Percentiles rank a stretch among this genome's conserved stretches.
phyloP scores from a whole-genome alignment of 148 eudicot genomes.

The Beta vulgaris region DNA sequence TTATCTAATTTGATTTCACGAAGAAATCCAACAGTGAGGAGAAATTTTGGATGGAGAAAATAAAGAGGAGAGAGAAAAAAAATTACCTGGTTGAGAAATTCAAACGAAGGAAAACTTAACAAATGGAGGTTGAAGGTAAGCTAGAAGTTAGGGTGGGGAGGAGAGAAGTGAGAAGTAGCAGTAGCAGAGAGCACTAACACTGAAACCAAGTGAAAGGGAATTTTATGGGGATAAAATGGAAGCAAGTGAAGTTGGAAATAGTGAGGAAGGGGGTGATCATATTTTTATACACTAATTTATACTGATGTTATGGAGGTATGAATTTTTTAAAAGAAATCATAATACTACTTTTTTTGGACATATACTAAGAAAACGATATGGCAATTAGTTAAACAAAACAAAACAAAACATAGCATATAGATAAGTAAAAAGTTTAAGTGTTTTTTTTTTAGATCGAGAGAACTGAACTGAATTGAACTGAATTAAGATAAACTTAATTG shows the following conservation, averaged over 20 bases:
- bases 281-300: background rate
- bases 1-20: background rate
- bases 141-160: background rate
- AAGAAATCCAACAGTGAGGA: background rate
- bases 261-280: slow-evolving; percentile 4
- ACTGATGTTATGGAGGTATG: slow-evolving; percentile 14
- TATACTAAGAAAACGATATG: no score
- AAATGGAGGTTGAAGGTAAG: background rate
- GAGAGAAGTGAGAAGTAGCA: background rate
- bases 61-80: background rate
- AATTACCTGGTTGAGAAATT: slow-evolving; percentile 8
- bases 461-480: no score
- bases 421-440: no score
- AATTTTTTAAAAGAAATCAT: background rate
- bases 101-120: background rate
- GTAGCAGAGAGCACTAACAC: slow-evolving; percentile 32
- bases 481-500: no score
- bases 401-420: no score
- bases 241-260: slow-evolving; percentile 27
- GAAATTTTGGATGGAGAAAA: background rate
- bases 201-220: slow-evolving; percentile 31
- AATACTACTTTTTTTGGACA: no score
- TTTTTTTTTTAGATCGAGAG: no score
- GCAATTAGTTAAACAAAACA: no score
- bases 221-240: slow-evolving; percentile 30